Evolutionary conservation across 1,284 basidiomycete species (phyloP), one percentile per base, ranked within the genome.

Genomic region (Lentinula novae-zelandiae): DNA sequence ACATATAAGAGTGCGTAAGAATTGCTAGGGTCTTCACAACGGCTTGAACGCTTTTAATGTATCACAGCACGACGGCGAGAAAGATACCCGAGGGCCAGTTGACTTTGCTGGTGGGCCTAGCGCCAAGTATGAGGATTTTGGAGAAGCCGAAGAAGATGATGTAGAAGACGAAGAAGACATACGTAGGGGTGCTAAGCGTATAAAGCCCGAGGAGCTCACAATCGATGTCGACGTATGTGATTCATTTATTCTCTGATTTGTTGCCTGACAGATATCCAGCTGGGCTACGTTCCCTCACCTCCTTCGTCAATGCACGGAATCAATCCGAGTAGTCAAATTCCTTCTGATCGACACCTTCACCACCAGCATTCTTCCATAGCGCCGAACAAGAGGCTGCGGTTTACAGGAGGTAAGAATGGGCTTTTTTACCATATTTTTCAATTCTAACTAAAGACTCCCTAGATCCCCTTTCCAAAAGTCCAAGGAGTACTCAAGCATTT

Each of bases 41-140:
- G 27, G 27, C 27, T 52, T 42, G 46, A 46, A 56, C 7, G 7
- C 15, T n/a, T 9, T 34, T 33, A 17, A 17, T 56, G 2, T 53
- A 7, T 20, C 4, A 38, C 61, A 85, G 84, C 79, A 81, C 64
- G 75, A 81, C 40, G 85, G 84, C 42, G 83, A 84, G 63, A 77
- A 78, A 63, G 83, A 85, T 63, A 71, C 73, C 1, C 76, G 77
- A 61, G 77, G 77, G 1, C 81, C 82, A 1, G 68, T 69, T 22
- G 81, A 85, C 68, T 82, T 82, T 68, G 72, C 73, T 0, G 78
- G 75, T 51, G 73, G 69, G 27, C 64, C 69, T 0, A 68, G 67
- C 5, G 56, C 59, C 31, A 78, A 77, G 65, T 65, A 72, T 13
- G 76, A 77, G 33, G 76, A 80, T 12, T 64, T 61, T 10, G 77